A percentile compares a stretch with the other conserved stretches of the same genome.
Evolutionary conservation across 2,329 filamentous ascomycete species (phyloP).

Genomic region (Xylariaceae sp.): DNA sequence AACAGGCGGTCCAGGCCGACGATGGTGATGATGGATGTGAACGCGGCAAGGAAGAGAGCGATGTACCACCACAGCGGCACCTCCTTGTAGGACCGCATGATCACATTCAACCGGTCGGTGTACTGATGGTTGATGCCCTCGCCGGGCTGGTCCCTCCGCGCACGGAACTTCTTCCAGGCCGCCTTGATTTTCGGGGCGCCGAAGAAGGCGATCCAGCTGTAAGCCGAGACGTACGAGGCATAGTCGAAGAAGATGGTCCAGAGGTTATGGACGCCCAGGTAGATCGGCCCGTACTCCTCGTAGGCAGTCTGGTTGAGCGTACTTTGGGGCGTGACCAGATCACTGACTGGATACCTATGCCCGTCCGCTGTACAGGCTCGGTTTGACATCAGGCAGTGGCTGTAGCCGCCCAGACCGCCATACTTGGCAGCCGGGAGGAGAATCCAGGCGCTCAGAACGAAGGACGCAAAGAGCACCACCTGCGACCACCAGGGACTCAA

Average conservation of each 20-base stretch:
- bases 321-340: constrained; percentile 38
- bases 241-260: constrained; percentile 59
- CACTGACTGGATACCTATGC: constrained; percentile 38
- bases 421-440: constrained; percentile 54
- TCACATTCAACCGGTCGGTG: constrained; percentile 52
- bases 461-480: constrained; percentile 49
- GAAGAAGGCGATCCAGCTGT: constrained; percentile 55
- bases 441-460: constrained; percentile 52
- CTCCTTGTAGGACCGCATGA: constrained; percentile 52
- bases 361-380: constrained; percentile 46
- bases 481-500: constrained; percentile 56
- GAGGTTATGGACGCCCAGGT: constrained; percentile 51
- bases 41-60: constrained; percentile 43
- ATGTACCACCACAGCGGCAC: constrained; percentile 56
- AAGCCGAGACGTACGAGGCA: constrained; percentile 51
- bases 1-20: constrained; percentile 47
- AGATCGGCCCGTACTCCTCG: constrained; percentile 46
- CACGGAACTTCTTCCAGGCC: constrained; percentile 40
- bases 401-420: constrained; percentile 47
- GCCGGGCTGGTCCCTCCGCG: constrained; percentile 28
- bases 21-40: constrained; percentile 43
- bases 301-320: constrained; percentile 46
- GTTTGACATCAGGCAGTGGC: constrained; percentile 54
- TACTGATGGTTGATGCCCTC: constrained; percentile 49
- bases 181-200: constrained; percentile 43